A percentile compares a stretch with the other conserved stretches of the same genome.
phyloP scores from a whole-genome alignment of 495 filamentous ascomycete genomes.

The Trichoderma parareesei region DNA sequence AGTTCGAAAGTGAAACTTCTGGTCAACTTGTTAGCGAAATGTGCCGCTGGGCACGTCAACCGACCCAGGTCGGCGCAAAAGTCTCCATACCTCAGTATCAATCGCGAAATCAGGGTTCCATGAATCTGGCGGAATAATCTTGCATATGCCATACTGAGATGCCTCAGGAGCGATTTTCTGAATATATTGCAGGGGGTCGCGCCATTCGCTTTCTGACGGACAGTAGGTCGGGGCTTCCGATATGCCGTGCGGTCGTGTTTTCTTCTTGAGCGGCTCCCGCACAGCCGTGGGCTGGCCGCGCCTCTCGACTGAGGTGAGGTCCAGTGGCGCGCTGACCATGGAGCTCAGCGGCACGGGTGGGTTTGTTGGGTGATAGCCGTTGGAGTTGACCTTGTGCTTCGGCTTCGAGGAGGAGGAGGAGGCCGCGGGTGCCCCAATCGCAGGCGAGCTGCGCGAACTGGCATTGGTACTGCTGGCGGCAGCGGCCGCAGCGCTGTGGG shows the following conservation, averaged over 20 bases:
- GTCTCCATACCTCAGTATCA: constrained; percentile 77
- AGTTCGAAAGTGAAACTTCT: constrained; percentile 96
- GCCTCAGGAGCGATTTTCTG: constrained; percentile 81
- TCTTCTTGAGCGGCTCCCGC: constrained; percentile 66
- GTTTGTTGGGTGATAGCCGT: constrained; percentile 44
- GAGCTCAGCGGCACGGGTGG: constrained; percentile 42
- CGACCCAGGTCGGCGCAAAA: background rate
- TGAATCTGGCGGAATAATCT: constrained; percentile 84
- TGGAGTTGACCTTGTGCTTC: constrained; percentile 38
- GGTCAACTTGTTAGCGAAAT: constrained; percentile 12
- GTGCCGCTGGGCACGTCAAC: constrained; percentile 11
- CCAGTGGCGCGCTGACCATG: constrained; percentile 54
- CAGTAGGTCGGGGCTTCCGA: constrained; percentile 86
- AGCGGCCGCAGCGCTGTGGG: constrained; percentile 20
- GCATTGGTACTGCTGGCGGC: constrained; percentile 27
- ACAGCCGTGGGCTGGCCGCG: constrained; percentile 68
- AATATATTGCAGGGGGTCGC: constrained; percentile 88
- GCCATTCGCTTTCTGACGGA: constrained; percentile 89
- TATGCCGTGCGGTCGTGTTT: constrained; percentile 70
- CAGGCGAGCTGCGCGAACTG: constrained; percentile 41
- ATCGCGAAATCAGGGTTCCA: constrained; percentile 96
- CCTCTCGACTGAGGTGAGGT: constrained; percentile 85
- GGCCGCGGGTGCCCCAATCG: constrained; percentile 26
- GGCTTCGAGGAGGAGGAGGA: constrained; percentile 28
- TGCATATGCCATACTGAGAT: constrained; percentile 78